Base-by-base conservation (phyloP, 2,329 filamentous ascomycete genomes). In the Aspergillus fumigatiaffinis region DNA sequence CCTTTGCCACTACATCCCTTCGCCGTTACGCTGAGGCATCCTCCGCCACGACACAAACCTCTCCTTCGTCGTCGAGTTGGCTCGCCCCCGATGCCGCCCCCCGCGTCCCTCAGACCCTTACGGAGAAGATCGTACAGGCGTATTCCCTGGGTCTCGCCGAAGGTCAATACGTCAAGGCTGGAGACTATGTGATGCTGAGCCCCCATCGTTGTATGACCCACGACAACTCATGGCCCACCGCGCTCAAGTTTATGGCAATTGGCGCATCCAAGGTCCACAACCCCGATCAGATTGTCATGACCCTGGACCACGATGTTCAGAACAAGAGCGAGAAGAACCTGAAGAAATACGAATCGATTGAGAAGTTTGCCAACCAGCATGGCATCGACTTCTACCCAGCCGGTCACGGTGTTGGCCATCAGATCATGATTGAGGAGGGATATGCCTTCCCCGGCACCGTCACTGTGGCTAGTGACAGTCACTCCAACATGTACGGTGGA, bases 61-160 rank as follows among this genome's bases (percentile, higher is more conserved):
- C 44, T 21, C 20, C 21, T 10, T 47, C 44, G 20, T 23, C 21
- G 10, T 47, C 44, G 44, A 47, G 9, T 25, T 21, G 20, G n/a
- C 44, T 88, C 44, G 87, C 90, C 35, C 83, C 88, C 68, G 89
- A 90, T 73, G 83, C 84, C 8, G 66, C 79, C 73, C 62, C 63
- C 46, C 61, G 64, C 42, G 61, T 66, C 9, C 84, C 90, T 0
- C 92, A 96, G 75, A 97, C 90, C 2, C 76, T 96, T 52, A 94
- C 90, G 2, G 92, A 97, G 73, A 96, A 96, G 80, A 96, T 97
- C 58, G 87, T 96, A 0, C 92, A 97, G 73, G 77, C 82, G 17
- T 88, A 96, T 73, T 83, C 91, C 0, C 81, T 92, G n/a, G 90
- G 87, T 9, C 82, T 96, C 1, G 76, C 89, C 1, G 73, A 84